Evolutionary conservation across 2,329 filamentous ascomycete genomes (phyloP), one percentile per base, ranked within the genome.

Genomic region (Shiraia sp.): DNA sequence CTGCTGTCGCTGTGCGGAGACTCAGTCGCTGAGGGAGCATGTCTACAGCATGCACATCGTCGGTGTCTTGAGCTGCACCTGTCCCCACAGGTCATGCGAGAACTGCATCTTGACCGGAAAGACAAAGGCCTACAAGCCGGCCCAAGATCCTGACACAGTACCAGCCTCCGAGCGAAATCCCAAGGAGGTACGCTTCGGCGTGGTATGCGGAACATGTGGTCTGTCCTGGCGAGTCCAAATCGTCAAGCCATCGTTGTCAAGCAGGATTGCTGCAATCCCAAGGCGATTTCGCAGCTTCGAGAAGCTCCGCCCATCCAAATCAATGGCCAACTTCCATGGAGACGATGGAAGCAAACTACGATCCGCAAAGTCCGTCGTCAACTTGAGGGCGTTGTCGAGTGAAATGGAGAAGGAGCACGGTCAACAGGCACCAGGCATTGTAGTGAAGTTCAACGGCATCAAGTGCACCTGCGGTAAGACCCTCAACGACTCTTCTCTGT

Each of bases 131-230:
- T 65, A 61, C 32, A 39, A 52, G 6, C 60, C 61, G 6, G 59
- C 61, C 35, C 37, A 49, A n/a, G 59, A 65, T 39, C 49, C 51
- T 3, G 43, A 47, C 19, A 41, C 55, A 12, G 46, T 64, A 4
- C 54, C 50, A 7, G 32, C 52, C 9, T 32, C 46, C 13, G 49
- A 49, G 12, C 36, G 46, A 17, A 31, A 12, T 3, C 27, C 15
- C 30, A 43, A 46, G n/a, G 25, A 36, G 3, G 26, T 62, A 12
- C 45, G 37, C 2, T 64, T 59, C 38, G 61, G 62, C 14, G 51
- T 59, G 27, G 36, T 63, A 6, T 65, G 62, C 32, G 36, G 43
- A 13, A 40, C 27, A 4, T 64, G 60, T 28, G 62, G 62, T 8
- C 25, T 57, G 1, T 54, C 52, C 19, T 61, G 56, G 57, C 47